Conservation (phyloP, 345 rosid genomes). For the Eucalyptus erythrocorys region DNA sequence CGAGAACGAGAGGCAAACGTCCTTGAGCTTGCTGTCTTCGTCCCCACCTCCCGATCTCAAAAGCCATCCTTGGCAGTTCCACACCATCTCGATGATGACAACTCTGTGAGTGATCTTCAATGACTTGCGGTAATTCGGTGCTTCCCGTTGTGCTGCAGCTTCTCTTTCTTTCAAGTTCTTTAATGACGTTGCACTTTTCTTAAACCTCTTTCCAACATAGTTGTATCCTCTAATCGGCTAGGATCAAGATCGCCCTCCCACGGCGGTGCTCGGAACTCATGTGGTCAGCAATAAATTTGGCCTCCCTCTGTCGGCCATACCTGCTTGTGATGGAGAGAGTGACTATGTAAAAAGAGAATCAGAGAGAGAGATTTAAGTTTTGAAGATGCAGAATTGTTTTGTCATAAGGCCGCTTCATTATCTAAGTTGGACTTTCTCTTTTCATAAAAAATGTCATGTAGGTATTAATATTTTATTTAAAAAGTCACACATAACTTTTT, state of each 20-base stretch:
- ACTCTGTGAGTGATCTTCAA: background rate
- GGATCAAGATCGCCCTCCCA: fast-evolving
- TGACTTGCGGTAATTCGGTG: background rate
- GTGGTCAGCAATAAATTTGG: background rate
- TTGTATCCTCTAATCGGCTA: background rate
- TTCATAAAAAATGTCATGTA: too few relatives aligned
- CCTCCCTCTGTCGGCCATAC: fast-evolving
- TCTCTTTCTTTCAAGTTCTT: background rate
- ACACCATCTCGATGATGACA: background rate
- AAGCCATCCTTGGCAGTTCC: background rate
- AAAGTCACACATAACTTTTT: fast-evolving
- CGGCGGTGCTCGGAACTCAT: background rate
- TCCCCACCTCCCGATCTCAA: background rate
- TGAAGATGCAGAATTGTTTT: too few relatives aligned
- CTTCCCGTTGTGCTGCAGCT: background rate
- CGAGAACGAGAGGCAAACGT: background rate
- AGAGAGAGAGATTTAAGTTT: too few relatives aligned
- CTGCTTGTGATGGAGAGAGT: too few relatives aligned
- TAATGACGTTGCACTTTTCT: background rate
- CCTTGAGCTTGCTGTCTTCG: background rate
- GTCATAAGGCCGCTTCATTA: too few relatives aligned
- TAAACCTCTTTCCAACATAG: background rate
- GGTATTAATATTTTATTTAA: too few relatives aligned
- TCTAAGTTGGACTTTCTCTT: too few relatives aligned
- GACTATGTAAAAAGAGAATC: too few relatives aligned